A percentile compares a stretch with the other conserved stretches of the same genome.
phyloP scores from a whole-genome alignment of 2,329 filamentous ascomycete genomes.

The Talaromyces sp. region DNA sequence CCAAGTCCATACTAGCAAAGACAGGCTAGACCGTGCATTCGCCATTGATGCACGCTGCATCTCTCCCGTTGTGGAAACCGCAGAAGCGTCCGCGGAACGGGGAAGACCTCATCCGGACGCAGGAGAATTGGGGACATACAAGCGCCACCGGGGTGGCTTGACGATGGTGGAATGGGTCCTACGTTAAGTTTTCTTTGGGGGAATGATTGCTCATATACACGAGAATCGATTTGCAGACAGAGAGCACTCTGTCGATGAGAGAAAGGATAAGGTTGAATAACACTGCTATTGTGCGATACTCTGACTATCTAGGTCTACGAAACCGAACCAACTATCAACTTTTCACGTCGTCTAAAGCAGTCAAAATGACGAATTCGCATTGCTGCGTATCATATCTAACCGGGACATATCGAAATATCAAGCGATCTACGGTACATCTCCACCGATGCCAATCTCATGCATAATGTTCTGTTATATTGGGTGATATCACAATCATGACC shows the following conservation, averaged over 20 bases:
- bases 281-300: neutral
- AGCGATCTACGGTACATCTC: constrained; percentile 1
- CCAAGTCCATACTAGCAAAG: neutral
- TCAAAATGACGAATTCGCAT: neutral
- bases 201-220: neutral
- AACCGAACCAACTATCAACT: neutral
- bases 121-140: neutral
- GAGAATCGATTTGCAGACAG: neutral
- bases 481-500: neutral
- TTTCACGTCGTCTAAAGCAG: neutral
- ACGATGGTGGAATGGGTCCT: neutral
- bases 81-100: constrained; percentile 1
- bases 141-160: neutral
- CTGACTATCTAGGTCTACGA: neutral
- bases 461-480: neutral
- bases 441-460: neutral
- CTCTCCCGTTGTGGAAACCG: neutral
- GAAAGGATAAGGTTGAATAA: neutral
- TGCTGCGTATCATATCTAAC: neutral
- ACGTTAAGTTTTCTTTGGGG: neutral
- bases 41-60: neutral
- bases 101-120: neutral
- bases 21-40: neutral
- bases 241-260: neutral
- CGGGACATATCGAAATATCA: neutral